Base-by-base conservation (phyloP, 2,329 filamentous ascomycete species). In the Lachnellula occidentalis region DNA sequence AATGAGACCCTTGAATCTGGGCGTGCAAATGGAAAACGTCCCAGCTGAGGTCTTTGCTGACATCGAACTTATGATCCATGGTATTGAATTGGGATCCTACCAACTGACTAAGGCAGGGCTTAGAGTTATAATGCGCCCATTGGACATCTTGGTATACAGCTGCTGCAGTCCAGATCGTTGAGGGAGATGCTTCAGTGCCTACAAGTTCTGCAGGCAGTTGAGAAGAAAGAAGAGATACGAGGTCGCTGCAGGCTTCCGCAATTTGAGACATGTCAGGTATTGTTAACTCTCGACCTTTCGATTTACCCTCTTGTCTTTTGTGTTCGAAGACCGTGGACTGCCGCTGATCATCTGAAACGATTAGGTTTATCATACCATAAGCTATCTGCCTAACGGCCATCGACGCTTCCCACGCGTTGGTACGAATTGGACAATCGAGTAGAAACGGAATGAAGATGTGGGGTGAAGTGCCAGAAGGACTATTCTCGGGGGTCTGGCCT, bases 401-500 rank as follows among this genome's bases (percentile, higher is more conserved):
- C 52, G 80, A 80, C 54, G 77, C 72, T 51, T 76, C 74, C 82
- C 83, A 85, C 15, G 80, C 78, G 61, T 76, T 83, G 43, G 76
- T 75, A 31, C 77, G 75, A n/a, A 68, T 64, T 17, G 78, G 76
- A 54, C 76, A 78, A 58, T 86, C 83, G 9, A 83, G 71, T 0
- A 90, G 68, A 21, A 85, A 75, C 0, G 86, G 84, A 1, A 91
- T 74, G 66, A 86, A 92, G 12, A 89, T 76, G 41, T 76, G 62
- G 17, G 50, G 41, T 5, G 61, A 37, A 45, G 62, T 59, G 5
- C 63, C 51, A 31, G 58, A 56, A 24, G 54, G 51, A 11, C 45
- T 4, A 36, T 61, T 48, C 58, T 69, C 62, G 31, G 69, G 65
- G 21, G 17, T 14, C 24, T 71, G 53, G 48, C 63, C 53, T 58